phyloP scores from a whole-genome alignment of 139 green algal species.

The Tetraselmis striata region DNA sequence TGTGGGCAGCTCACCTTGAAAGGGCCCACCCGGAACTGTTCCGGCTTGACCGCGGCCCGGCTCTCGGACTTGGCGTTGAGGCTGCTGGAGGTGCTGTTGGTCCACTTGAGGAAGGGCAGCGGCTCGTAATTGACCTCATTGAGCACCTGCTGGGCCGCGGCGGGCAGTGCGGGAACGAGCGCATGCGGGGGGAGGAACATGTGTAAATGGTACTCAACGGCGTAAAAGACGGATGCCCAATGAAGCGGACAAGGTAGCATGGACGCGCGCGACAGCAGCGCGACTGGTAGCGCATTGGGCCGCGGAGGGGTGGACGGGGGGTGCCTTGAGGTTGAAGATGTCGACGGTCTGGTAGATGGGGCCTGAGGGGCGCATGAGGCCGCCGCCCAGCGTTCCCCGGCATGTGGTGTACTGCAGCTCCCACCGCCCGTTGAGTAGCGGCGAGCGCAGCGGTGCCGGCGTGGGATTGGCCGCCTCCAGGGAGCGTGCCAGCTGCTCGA shows the following conservation, averaged over 20 bases:
- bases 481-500: conserved; percentile 16
- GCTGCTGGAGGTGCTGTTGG: conserved; percentile 4
- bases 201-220: too few relatives aligned
- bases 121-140: conserved; percentile 13
- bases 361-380: conserved; percentile 3
- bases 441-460: neutral
- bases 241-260: too few relatives aligned
- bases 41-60: conserved; percentile 5
- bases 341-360: conserved; percentile 22
- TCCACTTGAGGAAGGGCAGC: conserved; percentile 3
- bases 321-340: conserved; percentile 11
- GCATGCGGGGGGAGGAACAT: too few relatives aligned
- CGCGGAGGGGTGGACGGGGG: too few relatives aligned
- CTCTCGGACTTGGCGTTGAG: conserved; percentile 10
- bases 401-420: conserved; percentile 25
- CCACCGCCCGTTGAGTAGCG: conserved; percentile 23
- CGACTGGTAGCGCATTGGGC: too few relatives aligned
- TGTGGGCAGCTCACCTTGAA: too few relatives aligned
- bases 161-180: too few relatives aligned
- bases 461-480: conserved; percentile 25
- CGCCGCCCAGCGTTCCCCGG: neutral
- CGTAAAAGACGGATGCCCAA: too few relatives aligned
- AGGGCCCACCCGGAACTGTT: conserved; percentile 7
- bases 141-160: neutral
- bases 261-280: too few relatives aligned